Evolutionary conservation across 1,284 basidiomycete genomes (phyloP).

Genomic region (Ceratobasidium sp.): DNA sequence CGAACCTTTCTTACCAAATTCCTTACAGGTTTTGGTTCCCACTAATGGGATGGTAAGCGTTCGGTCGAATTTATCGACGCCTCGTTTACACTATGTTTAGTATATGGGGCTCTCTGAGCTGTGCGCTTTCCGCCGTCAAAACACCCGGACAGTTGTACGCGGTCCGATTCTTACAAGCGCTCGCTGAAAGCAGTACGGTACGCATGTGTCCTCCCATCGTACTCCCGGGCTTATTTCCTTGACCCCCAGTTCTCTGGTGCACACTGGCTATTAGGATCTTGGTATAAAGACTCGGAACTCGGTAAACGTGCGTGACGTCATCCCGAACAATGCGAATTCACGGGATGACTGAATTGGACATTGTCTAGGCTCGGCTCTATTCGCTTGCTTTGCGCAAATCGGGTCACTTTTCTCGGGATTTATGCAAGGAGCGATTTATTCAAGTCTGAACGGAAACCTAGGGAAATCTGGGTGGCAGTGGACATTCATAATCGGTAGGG

Average conservation of each 20-base stretch:
- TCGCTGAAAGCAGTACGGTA: conserved; percentile 42
- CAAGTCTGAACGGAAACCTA: conserved; percentile 30
- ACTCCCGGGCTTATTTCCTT: no score
- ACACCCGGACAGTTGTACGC: conserved; percentile 37
- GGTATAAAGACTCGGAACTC: conserved; percentile 42
- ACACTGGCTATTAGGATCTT: conserved; percentile 39
- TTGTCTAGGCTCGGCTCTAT: conserved; percentile 21
- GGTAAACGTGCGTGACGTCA: conserved; percentile 25
- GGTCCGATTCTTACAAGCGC: conserved; percentile 29
- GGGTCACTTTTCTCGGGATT: conserved; percentile 36
- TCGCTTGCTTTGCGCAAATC: conserved; percentile 41
- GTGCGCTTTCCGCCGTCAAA: conserved; percentile 33
- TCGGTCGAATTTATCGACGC: background rate
- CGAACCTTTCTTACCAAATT: background rate
- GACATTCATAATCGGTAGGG: conserved; percentile 39
- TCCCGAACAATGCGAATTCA: background rate
- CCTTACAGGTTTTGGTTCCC: conserved; percentile 29
- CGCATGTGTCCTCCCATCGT: background rate
- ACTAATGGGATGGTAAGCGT: conserved; percentile 29
- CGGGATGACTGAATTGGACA: background rate
- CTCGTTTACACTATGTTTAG: background rate
- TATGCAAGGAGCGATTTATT: conserved; percentile 40
- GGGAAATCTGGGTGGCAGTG: conserved; percentile 43
- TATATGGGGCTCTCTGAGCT: conserved; percentile 35
- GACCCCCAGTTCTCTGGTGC: conserved; percentile 21